Conservation (phyloP, 768 basidiomycete species). For the Lactarius pseudohatsudake region DNA sequence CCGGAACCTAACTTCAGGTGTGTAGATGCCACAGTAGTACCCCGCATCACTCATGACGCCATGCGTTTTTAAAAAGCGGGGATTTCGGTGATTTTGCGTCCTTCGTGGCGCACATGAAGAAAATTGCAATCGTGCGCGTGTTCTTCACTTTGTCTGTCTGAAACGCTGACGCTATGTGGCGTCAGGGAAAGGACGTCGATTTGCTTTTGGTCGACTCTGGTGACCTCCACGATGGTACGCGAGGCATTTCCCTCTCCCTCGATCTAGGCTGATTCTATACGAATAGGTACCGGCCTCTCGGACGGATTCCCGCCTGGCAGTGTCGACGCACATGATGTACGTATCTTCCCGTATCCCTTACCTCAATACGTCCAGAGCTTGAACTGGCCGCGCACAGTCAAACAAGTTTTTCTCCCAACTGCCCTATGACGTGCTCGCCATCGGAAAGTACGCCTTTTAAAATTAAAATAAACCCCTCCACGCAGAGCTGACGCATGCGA, state of each 20-base stretch:
- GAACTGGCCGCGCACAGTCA: constrained; percentile 41
- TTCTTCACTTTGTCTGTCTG: too few relatives aligned
- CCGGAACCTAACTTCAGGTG: constrained; percentile 84
- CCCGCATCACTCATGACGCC: too few relatives aligned
- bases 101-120: too few relatives aligned
- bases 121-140: too few relatives aligned
- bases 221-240: constrained; percentile 67
- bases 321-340: constrained; percentile 72
- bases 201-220: constrained; percentile 80
- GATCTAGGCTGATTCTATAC: constrained; percentile 18
- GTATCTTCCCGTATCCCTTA: constrained; percentile 20
- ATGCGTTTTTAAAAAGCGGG: too few relatives aligned
- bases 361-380: neutral
- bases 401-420: constrained; percentile 71
- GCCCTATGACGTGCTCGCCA: constrained; percentile 79
- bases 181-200: constrained; percentile 66
- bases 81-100: too few relatives aligned
- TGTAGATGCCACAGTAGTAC: too few relatives aligned
- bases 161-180: neutral
- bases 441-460: constrained; percentile 80
- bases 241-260: neutral
- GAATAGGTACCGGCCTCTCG: constrained; percentile 68
- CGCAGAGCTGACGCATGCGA: constrained; percentile 2
- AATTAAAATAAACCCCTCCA: neutral
- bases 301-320: constrained; percentile 73